Evolutionary conservation across 306 rosid species (phyloP).

Genomic region (Cucumis sativus): DNA sequence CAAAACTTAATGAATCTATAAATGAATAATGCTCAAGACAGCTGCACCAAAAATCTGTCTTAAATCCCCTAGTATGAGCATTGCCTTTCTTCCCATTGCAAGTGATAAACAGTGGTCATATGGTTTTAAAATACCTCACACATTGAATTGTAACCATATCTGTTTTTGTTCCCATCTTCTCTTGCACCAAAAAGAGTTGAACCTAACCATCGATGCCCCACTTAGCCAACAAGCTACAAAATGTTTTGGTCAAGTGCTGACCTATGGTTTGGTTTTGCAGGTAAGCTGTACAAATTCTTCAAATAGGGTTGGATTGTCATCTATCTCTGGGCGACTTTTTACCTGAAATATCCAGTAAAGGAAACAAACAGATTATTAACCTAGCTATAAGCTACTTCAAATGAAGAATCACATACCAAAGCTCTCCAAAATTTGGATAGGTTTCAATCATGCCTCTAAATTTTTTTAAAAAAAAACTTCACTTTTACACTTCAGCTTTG

Average conservation of each 20-base stretch:
- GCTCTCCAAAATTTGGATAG: not conserved
- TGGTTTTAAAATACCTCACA: too few species aligned
- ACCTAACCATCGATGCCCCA: too few species aligned
- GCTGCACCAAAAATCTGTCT: not conserved
- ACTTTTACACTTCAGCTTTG: too few species aligned
- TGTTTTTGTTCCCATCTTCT: too few species aligned
- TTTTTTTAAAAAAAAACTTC: too few species aligned
- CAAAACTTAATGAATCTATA: not conserved
- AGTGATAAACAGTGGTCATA: too few species aligned
- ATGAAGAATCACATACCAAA: not conserved
- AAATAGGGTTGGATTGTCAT: not conserved
- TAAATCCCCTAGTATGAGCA: not conserved
- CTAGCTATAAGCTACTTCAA: not conserved
- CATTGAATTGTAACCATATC: too few species aligned
- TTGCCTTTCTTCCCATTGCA: not conserved
- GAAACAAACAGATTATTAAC: not conserved
- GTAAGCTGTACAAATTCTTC: conserved; percentile 2
- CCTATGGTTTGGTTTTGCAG: not conserved
- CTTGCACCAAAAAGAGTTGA: too few species aligned
- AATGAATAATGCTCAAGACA: conserved; percentile 1
- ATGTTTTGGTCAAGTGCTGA: not conserved
- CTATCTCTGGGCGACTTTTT: not conserved
- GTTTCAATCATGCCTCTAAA: not conserved
- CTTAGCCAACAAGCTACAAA: too few species aligned
- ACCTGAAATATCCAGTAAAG: not conserved